These are phyloP conservation scores for Anastatica hierochuntica DNA, from an alignment of 345 rosid genomes.

Conservation along the genomic window DNA sequence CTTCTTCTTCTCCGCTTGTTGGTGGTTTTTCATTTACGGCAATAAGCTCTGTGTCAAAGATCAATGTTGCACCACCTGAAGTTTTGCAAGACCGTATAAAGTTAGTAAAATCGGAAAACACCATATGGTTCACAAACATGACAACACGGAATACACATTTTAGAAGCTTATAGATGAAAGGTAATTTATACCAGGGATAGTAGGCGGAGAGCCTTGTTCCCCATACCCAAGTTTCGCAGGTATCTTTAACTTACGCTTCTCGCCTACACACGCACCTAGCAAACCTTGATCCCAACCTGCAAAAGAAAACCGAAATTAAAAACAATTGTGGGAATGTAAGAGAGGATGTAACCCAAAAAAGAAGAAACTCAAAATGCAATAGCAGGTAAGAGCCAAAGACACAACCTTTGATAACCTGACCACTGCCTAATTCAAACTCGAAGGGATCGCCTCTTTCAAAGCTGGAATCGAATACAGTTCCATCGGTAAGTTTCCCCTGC, in stretches of 20 bases:
- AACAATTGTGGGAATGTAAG: background rate
- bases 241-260: conserved; percentile 87
- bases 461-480: conserved; percentile 91
- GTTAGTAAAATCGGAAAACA: background rate
- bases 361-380: background rate
- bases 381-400: background rate
- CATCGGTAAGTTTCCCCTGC: conserved; percentile 94
- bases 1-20: conserved; percentile 22
- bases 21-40: conserved; percentile 64
- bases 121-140: background rate
- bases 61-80: conserved; percentile 85
- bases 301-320: background rate
- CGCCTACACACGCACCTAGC: conserved; percentile 77
- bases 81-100: conserved; percentile 1
- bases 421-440: conserved; percentile 84
- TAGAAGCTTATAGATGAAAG: background rate
- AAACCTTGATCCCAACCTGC: conserved; percentile 98
- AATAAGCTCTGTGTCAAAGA: conserved; percentile 86
- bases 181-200: conserved; percentile 58
- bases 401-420: conserved; percentile 89
- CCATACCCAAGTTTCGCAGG: conserved; percentile 95
- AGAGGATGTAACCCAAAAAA: background rate
- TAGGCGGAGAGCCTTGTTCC: conserved; percentile 85
- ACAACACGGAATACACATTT: background rate
- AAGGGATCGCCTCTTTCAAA: conserved; percentile 94